phyloP scores from a whole-genome alignment of 177 flowering plant genomes.

The Vitis hybrid region DNA sequence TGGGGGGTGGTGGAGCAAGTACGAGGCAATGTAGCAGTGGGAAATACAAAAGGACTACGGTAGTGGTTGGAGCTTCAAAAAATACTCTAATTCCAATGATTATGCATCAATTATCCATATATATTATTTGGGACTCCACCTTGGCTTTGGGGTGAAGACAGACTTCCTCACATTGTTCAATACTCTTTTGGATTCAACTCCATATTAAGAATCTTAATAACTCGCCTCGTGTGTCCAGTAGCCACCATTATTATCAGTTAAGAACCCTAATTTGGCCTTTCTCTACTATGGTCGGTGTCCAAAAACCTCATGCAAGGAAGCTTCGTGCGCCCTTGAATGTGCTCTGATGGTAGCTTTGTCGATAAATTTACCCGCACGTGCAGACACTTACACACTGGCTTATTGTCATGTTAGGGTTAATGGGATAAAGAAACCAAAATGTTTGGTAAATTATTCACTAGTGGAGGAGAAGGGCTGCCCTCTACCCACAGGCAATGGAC shows the following conservation, averaged over 20 bases:
- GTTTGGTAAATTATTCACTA: no score
- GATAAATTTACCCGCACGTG: conserved; percentile 3
- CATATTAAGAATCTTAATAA: conserved; percentile 8
- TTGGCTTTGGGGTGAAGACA: conserved; percentile 24
- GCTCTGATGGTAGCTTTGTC: not conserved
- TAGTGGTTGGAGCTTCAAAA: not conserved
- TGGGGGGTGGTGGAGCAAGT: no score
- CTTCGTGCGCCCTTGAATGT: conserved; percentile 11
- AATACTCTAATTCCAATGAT: not conserved
- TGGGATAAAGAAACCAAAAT: no score
- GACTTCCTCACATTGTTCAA: conserved; percentile 25
- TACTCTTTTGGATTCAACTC: conserved; percentile 9
- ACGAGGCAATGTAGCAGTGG: no score
- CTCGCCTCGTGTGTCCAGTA: conserved; percentile 11
- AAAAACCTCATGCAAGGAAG: conserved; percentile 19
- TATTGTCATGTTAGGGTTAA: not conserved
- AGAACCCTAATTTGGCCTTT: not conserved
- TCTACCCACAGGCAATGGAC: no score
- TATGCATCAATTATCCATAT: not conserved
- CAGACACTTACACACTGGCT: not conserved
- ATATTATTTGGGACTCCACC: conserved; percentile 10
- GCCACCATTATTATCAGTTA: not conserved
- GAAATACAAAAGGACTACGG: no score
- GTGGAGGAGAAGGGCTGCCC: no score
- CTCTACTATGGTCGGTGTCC: conserved; percentile 22